A percentile compares a stretch with the other conserved stretches of the same genome.
These are phyloP conservation scores for Debaryomyces udenii DNA, from an alignment of 1,139 yeast genomes.

Conservation along the genomic window DNA sequence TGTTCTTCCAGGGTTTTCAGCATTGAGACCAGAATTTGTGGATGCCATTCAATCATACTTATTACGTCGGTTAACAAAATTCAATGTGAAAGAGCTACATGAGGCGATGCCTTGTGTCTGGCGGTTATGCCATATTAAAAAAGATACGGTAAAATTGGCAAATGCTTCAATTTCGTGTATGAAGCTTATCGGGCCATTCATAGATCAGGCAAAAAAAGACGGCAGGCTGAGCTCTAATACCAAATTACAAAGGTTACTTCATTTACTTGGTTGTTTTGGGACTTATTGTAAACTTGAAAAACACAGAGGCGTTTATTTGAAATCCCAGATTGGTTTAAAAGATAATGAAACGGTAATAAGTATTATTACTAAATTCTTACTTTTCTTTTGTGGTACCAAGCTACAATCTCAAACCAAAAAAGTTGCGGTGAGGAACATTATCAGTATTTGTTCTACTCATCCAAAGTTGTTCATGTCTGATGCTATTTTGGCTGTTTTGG, in stretches of 20 bases:
- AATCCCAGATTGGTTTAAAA: slow-evolving; percentile 44
- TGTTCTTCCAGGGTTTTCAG: slow-evolving; percentile 44
- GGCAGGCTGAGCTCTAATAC: slow-evolving; percentile 35
- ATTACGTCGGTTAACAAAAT: slow-evolving; percentile 58
- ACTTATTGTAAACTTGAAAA: slow-evolving; percentile 62
- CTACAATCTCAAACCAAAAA: slow-evolving; percentile 39
- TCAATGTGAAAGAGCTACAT: slow-evolving; percentile 58
- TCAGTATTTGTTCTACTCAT: slow-evolving; percentile 59
- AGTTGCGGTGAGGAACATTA: slow-evolving; percentile 58
- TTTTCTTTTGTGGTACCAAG: slow-evolving; percentile 47
- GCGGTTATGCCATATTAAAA: slow-evolving; percentile 50
- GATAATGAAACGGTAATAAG: slow-evolving; percentile 58
- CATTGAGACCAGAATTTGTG: slow-evolving; percentile 55
- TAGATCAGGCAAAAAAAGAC: slow-evolving; percentile 26
- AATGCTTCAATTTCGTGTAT: slow-evolving; percentile 66
- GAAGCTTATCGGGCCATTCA: slow-evolving; percentile 46
- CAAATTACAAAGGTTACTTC: slow-evolving; percentile 58
- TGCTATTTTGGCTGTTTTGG: slow-evolving; percentile 55
- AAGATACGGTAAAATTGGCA: slow-evolving; percentile 52
- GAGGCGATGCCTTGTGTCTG: slow-evolving; percentile 73
- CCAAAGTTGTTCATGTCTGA: slow-evolving; percentile 64
- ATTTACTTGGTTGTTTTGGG: slow-evolving; percentile 71
- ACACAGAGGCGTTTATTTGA: slow-evolving; percentile 42
- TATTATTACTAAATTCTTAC: slow-evolving; percentile 56
- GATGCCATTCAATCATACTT: slow-evolving; percentile 54